Evolutionary conservation across 2,329 filamentous ascomycete species (phyloP).

Genomic region (Colletotrichum viniferum): DNA sequence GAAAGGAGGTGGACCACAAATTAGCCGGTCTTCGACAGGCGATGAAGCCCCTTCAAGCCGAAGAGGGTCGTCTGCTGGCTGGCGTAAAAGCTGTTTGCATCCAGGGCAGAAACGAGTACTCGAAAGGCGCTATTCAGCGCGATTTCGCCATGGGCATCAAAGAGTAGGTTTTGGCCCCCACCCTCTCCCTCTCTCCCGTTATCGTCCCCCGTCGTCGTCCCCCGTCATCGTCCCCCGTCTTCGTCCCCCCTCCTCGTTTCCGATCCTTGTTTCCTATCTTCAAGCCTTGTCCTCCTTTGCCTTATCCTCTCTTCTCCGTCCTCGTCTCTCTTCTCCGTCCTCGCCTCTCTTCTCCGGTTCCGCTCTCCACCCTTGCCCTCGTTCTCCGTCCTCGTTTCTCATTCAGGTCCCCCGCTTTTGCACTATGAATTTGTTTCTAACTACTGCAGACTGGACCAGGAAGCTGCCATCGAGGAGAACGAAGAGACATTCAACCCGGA

Average conservation of each 20-base stretch:
- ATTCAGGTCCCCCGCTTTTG: background rate
- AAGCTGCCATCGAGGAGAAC: constrained; percentile 10
- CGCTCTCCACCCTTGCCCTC: background rate
- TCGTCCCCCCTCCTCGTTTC: too few species aligned
- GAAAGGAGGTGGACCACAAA: constrained; percentile 19
- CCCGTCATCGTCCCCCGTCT: too few species aligned
- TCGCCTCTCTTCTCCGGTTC: too few species aligned
- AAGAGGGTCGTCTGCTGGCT: constrained; percentile 17
- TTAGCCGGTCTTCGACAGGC: background rate
- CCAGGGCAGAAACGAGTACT: constrained; percentile 59
- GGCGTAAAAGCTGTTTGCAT: constrained; percentile 45
- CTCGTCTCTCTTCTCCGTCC: background rate
- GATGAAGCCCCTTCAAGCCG: constrained; percentile 2
- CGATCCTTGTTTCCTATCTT: too few species aligned
- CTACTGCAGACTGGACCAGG: constrained; percentile 4
- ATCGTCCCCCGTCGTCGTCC: too few species aligned
- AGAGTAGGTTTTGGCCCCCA: constrained; percentile 41
- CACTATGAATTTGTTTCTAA: background rate
- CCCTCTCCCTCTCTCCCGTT: too few species aligned
- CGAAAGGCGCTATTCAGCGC: constrained; percentile 30
- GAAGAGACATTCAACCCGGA: constrained; percentile 10
- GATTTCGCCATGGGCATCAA: constrained; percentile 39
- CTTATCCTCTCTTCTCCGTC: too few species aligned
- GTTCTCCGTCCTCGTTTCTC: background rate
- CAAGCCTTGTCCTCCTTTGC: too few species aligned